Conservation (phyloP, 2,329 filamentous ascomycete genomes). For the Trichoderma koningiopsis region DNA sequence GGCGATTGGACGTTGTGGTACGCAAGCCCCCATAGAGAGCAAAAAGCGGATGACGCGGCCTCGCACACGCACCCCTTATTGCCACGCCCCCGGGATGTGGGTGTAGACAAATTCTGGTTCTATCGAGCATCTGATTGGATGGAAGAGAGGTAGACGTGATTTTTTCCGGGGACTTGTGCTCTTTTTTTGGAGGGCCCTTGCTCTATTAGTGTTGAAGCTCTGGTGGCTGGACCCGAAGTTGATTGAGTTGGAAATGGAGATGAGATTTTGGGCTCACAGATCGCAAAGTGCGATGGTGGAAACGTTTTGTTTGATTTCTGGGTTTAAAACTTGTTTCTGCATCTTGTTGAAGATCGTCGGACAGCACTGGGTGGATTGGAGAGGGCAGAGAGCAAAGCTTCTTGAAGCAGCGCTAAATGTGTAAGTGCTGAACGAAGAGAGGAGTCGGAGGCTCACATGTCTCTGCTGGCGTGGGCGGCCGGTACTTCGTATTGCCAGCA, state of each 20-base stretch:
- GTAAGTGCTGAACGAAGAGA: neutral
- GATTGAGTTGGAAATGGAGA: neutral
- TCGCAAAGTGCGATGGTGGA: neutral
- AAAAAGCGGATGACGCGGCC: constrained; percentile 27
- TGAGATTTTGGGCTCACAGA: neutral
- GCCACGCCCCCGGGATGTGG: constrained; percentile 23
- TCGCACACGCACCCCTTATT: constrained; percentile 13
- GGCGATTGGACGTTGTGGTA: constrained; percentile 22
- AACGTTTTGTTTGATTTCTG: neutral
- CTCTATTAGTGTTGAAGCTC: neutral
- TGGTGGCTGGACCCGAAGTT: constrained; percentile 7
- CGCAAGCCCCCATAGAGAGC: constrained; percentile 20
- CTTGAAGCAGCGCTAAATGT: neutral
- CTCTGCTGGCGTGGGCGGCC: neutral
- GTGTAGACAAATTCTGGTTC: constrained; percentile 6
- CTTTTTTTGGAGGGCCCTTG: neutral
- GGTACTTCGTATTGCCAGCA: neutral
- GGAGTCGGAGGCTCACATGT: neutral
- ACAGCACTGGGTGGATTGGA: neutral
- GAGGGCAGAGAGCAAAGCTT: neutral
- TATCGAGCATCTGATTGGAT: constrained; percentile 20
- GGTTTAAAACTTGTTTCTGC: neutral
- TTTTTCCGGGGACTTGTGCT: neutral
- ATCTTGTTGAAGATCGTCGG: neutral
- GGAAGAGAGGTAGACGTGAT: neutral